These are phyloP conservation scores for Aspergillus amoenus DNA, from an alignment of 2,329 filamentous ascomycete species.

Conservation along the genomic window DNA sequence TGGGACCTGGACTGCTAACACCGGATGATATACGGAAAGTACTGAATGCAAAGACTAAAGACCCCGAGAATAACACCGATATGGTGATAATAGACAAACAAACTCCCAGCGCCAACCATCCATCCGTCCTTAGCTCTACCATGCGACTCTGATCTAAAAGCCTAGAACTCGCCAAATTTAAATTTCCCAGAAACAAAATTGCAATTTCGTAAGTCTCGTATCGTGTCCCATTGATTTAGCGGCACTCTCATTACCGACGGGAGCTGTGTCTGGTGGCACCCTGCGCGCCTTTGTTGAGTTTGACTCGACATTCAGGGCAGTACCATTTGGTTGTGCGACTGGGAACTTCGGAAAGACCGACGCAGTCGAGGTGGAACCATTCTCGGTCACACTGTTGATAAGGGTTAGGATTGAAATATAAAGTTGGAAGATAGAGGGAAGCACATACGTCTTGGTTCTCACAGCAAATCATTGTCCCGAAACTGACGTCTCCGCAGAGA, in stretches of 20 bases:
- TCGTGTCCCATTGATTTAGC: constrained; percentile 1
- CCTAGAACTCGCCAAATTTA: constrained; percentile 5
- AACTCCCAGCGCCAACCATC: constrained; percentile 3
- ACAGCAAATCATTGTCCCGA: constrained; percentile 65
- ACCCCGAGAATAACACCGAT: neutral
- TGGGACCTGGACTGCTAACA: neutral
- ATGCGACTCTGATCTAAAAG: neutral
- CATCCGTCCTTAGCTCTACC: neutral
- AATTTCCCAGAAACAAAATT: constrained; percentile 6
- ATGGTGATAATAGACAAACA: neutral
- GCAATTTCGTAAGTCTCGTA: constrained; percentile 17
- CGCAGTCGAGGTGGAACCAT: constrained; percentile 66
- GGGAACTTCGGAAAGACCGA: constrained; percentile 58
- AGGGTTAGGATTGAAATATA: constrained; percentile 15
- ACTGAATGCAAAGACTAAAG: neutral
- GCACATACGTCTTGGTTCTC: constrained; percentile 57
- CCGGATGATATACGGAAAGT: neutral
- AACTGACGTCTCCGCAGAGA: constrained; percentile 63
- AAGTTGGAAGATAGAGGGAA: neutral
- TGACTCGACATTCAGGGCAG: constrained; percentile 61
- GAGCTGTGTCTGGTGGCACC: constrained; percentile 39
- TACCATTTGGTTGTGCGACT: constrained; percentile 65
- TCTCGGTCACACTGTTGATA: constrained; percentile 58
- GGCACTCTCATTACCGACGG: constrained; percentile 29
- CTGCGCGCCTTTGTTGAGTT: constrained; percentile 43